These are phyloP conservation scores for Lachnellula hyalina DNA, from an alignment of 2,329 filamentous ascomycete species.

Conservation along the genomic window DNA sequence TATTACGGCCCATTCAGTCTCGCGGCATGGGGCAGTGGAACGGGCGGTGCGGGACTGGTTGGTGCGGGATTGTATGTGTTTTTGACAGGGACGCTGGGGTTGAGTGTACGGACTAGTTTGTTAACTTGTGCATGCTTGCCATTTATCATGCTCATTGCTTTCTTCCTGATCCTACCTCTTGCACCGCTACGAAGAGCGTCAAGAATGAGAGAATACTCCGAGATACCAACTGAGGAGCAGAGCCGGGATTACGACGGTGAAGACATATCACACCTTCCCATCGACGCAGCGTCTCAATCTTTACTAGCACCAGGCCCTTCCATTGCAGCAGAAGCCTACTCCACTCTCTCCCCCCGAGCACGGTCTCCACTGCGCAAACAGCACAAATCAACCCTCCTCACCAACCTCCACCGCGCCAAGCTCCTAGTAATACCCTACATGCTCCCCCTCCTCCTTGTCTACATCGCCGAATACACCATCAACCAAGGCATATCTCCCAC, in stretches of 20 bases:
- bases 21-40: conserved; percentile 88
- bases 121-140: conserved; percentile 76
- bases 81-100: conserved; percentile 72
- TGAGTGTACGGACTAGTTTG: conserved; percentile 69
- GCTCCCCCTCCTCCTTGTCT: conserved; percentile 86
- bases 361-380: conserved; percentile 1
- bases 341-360: conserved; percentile 22
- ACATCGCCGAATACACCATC: conserved; percentile 94
- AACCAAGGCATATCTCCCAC: conserved; percentile 93
- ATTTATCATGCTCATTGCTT: conserved; percentile 75
- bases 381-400: conserved; percentile 30
- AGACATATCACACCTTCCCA: conserved; percentile 34
- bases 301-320: conserved; percentile 43
- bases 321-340: conserved; percentile 37
- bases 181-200: conserved; percentile 52
- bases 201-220: conserved; percentile 47
- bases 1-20: conserved; percentile 86
- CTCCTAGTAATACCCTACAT: conserved; percentile 75
- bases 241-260: conserved; percentile 29
- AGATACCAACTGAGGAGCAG: conserved; percentile 40
- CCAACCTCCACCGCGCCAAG: conserved; percentile 60
- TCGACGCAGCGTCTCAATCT: conserved; percentile 41
- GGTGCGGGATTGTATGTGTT: conserved; percentile 86
- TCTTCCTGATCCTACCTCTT: conserved; percentile 74
- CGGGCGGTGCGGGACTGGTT: conserved; percentile 79